These are phyloP conservation scores for Tolypocladium capitatum DNA, from an alignment of 2,329 filamentous ascomycete species.

Conservation along the genomic window DNA sequence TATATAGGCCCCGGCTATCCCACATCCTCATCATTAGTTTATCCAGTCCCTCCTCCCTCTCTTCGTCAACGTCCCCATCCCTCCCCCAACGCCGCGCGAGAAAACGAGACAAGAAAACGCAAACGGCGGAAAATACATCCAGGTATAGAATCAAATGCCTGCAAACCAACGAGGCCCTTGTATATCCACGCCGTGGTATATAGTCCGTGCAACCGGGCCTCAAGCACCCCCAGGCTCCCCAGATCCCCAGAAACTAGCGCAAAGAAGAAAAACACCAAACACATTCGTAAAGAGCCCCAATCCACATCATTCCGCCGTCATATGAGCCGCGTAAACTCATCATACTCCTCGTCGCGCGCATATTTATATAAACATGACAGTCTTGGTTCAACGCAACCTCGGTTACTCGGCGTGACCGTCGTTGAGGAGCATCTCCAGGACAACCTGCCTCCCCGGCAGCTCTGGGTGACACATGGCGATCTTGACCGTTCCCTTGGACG, in stretches of 20 bases:
- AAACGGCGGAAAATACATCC: not conserved
- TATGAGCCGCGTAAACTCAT: not conserved
- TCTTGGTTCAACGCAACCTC: not conserved
- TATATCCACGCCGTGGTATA: not conserved
- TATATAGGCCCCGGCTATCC: not conserved
- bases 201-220: not conserved
- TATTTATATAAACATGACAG: not conserved
- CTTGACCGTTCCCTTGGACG: conserved; percentile 69
- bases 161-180: not conserved
- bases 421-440: conserved; percentile 86
- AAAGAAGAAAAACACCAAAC: not conserved
- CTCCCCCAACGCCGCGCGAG: conserved; percentile 1
- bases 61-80: not conserved
- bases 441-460: conserved; percentile 68
- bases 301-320: not conserved
- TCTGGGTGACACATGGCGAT: conserved; percentile 92
- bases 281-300: not conserved
- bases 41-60: not conserved
- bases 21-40: not conserved
- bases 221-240: not conserved
- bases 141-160: not conserved
- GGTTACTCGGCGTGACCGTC: conserved; percentile 54
- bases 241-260: not conserved
- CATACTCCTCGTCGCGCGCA: conserved; percentile 3
- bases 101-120: not conserved